Conservation (phyloP, 2,329 filamentous ascomycete species). For the Cryoendolithus antarcticus region DNA sequence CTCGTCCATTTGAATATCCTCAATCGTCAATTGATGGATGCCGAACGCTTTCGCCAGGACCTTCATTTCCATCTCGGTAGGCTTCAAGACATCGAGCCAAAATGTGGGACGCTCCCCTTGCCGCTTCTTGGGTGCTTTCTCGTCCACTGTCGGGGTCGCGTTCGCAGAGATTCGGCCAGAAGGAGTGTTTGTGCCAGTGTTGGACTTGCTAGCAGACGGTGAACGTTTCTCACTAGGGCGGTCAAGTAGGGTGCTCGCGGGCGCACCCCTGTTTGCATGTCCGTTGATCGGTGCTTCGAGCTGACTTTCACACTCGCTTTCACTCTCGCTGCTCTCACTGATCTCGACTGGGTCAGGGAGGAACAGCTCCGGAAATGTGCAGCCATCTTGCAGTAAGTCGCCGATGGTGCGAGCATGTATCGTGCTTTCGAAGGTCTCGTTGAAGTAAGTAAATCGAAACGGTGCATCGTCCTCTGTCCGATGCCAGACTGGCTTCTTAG, state of each 20-base stretch:
- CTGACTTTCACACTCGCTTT: conserved; percentile 36
- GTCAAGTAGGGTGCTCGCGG: background rate
- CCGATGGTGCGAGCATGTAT: conserved; percentile 94
- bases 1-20: conserved; percentile 96
- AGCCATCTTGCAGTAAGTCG: conserved; percentile 75
- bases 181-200: conserved; percentile 39
- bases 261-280: conserved; percentile 1
- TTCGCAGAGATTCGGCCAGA: conserved; percentile 33
- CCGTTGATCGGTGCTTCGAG: conserved; percentile 9
- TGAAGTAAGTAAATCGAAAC: conserved; percentile 97
- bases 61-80: conserved; percentile 93
- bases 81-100: conserved; percentile 88
- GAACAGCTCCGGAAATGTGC: conserved; percentile 77
- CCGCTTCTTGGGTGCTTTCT: conserved; percentile 20
- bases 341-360: conserved; percentile 71
- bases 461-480: conserved; percentile 78
- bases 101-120: conserved; percentile 78
- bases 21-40: conserved; percentile 87
- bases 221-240: conserved; percentile 17
- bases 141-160: conserved; percentile 20
- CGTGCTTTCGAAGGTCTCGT: conserved; percentile 89
- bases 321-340: conserved; percentile 53
- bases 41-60: conserved; percentile 83
- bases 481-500: conserved; percentile 69
- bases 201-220: conserved; percentile 15